Evolutionary conservation across 495 filamentous ascomycete species (phyloP).

Genomic region (Penicilliopsis zonata): DNA sequence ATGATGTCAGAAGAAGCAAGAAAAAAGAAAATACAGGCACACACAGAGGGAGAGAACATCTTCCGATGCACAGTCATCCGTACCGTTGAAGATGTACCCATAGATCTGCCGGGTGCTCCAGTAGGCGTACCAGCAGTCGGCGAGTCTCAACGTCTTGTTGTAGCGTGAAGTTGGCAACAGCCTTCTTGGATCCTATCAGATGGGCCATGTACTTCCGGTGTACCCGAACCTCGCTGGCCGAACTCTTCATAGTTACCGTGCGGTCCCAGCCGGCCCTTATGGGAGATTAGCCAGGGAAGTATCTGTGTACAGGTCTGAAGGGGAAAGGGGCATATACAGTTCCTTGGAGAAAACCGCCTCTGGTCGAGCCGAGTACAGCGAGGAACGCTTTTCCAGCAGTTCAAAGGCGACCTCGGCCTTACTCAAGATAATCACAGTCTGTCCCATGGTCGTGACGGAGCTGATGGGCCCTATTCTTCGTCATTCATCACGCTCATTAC

Average conservation of each 20-base stretch:
- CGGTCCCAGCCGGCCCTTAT: conserved; percentile 18
- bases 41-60: no score
- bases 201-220: conserved; percentile 28
- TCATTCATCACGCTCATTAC: no score
- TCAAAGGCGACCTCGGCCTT: conserved; percentile 28
- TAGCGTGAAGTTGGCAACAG: conserved; percentile 19
- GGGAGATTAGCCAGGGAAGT: background rate
- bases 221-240: conserved; percentile 23
- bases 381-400: conserved; percentile 34
- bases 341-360: conserved; percentile 23
- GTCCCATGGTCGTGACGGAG: conserved; percentile 35
- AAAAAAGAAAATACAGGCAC: no score
- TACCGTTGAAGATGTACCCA: conserved; percentile 19
- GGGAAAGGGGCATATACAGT: conserved; percentile 16
- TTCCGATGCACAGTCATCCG: background rate
- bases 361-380: conserved; percentile 30
- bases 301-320: background rate
- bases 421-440: conserved; percentile 36
- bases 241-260: conserved; percentile 18
- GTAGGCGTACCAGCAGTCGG: conserved; percentile 28
- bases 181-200: conserved; percentile 18
- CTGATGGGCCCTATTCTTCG: conserved; percentile 44
- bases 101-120: conserved; percentile 22
- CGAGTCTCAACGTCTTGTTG: conserved; percentile 28
- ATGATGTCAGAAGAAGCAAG: no score